These are phyloP conservation scores for Pulveroboletus sp. DNA, from an alignment of 768 basidiomycete species.

Conservation along the genomic window DNA sequence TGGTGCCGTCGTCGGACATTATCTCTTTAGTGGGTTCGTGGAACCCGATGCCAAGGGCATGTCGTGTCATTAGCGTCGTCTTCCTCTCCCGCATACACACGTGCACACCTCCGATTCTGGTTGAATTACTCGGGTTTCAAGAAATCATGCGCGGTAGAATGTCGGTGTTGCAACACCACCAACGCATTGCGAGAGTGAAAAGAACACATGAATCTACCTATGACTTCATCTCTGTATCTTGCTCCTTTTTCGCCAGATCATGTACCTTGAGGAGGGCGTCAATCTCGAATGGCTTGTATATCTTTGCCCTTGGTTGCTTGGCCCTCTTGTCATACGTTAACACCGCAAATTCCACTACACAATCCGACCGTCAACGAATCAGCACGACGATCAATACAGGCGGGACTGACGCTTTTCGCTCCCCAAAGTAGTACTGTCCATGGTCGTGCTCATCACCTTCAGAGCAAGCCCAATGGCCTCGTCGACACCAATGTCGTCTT, in stretches of 20 bases:
- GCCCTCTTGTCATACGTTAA: slow-evolving; percentile 77
- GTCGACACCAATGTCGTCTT: slow-evolving; percentile 87
- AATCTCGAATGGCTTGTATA: slow-evolving; percentile 85
- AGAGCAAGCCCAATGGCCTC: slow-evolving; percentile 91
- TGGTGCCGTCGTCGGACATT: slow-evolving; percentile 82
- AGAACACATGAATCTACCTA: slow-evolving; percentile 18
- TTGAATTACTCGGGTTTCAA: neutral
- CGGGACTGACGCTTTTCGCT: slow-evolving; percentile 84
- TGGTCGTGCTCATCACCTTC: slow-evolving; percentile 98
- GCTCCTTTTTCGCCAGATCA: slow-evolving; percentile 83
- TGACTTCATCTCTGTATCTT: slow-evolving; percentile 75
- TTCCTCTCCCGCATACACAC: neutral
- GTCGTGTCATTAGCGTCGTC: slow-evolving; percentile 64
- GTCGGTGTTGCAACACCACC: neutral
- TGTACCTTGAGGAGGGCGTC: slow-evolving; percentile 76
- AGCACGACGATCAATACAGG: neutral
- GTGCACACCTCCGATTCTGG: neutral
- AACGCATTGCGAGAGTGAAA: neutral
- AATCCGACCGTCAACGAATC: neutral
- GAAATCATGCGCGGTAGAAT: neutral
- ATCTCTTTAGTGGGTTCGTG: slow-evolving; percentile 62
- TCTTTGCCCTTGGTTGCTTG: slow-evolving; percentile 83
- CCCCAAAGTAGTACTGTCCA: slow-evolving; percentile 96
- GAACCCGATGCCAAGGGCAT: slow-evolving; percentile 67
- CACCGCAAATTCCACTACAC: slow-evolving; percentile 90